A percentile compares a stretch with the other conserved stretches of the same genome.
Evolutionary conservation across 2,329 filamentous ascomycete species (phyloP).

Genomic region (Cercospora nicotianae): DNA sequence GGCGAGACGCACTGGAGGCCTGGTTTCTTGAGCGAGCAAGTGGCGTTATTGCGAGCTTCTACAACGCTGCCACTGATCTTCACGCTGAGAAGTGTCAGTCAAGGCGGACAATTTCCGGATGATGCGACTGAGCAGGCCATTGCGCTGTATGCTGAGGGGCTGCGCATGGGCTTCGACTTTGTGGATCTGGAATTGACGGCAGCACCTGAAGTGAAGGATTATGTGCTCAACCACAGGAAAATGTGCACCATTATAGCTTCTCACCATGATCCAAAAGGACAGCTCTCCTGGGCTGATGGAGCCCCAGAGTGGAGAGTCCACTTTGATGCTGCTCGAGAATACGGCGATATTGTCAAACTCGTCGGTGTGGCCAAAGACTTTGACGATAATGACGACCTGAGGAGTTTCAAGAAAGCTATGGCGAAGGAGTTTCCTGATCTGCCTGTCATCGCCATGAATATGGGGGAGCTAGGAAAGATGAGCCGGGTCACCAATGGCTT

Average conservation of each 20-base stretch:
- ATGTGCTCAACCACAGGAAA: conserved; percentile 51
- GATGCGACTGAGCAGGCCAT: conserved; percentile 62
- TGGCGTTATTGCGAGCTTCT: conserved; percentile 72
- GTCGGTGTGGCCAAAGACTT: conserved; percentile 75
- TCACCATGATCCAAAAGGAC: conserved; percentile 81
- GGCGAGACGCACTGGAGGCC: conserved; percentile 56
- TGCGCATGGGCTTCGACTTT: conserved; percentile 86
- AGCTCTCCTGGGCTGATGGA: conserved; percentile 79
- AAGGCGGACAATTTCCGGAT: conserved; percentile 88
- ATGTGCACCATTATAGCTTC: conserved; percentile 90
- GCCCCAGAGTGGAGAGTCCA: conserved; percentile 73
- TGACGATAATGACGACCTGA: conserved; percentile 84
- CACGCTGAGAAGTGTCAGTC: conserved; percentile 79
- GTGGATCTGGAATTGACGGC: conserved; percentile 90
- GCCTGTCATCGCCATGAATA: conserved; percentile 94
- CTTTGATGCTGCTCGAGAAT: conserved; percentile 87
- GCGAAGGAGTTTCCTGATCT: conserved; percentile 65
- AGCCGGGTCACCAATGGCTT: conserved; percentile 89
- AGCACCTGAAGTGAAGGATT: conserved; percentile 70
- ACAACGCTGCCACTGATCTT: conserved; percentile 83
- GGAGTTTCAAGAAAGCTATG: conserved; percentile 77
- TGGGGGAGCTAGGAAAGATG: conserved; percentile 83
- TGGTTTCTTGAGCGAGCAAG: conserved; percentile 78
- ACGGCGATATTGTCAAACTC: conserved; percentile 92
- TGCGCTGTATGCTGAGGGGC: conserved; percentile 72